Base-by-base conservation (phyloP, 2,329 filamentous ascomycete genomes). In the Talaromyces sp. region DNA sequence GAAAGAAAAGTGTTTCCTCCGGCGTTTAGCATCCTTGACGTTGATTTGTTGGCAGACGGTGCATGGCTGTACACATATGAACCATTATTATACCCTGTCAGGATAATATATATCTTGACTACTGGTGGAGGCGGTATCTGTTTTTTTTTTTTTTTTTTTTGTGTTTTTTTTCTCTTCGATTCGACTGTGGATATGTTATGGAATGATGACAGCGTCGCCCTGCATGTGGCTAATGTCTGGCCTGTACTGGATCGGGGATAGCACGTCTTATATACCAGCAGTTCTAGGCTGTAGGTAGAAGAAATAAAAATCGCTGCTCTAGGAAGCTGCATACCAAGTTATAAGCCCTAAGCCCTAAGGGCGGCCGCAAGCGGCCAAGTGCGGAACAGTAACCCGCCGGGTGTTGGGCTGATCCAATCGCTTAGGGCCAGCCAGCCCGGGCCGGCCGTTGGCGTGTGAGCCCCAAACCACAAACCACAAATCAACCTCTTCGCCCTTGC, bases 381-480 rank as follows among this genome's bases (percentile, higher is more conserved):
- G 56, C 60, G 56, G 56, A 62, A 62, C 39, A 30, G 56, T 33
- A 62, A 49, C 51, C 60, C 59, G 59, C 59, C 15, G 55, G 58
- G 55, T 58, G 55, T 33, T 58, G 58, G 60, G 60, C 60, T 62
- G 22, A 32, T 42, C 55, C 55, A 55, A 62, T 63, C 61, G 61
- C 61, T 63, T 62, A 62, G 60, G 44, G 33, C n/a, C n/a, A 30
- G 30, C 52, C n/a, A 27, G 52, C 52, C 52, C 25, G n/a, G 54
- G 32, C 54, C 36, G n/a, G 54, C 15, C 53, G 19, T 10, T 30
- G 49, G 30, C 36, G 53, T 33, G 55, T 51, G 56, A 55, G 57
- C 44, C 51, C 57, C 59, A 51, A 64, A 60, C 53, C 56, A 57
- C 61, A 62, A 62, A 66, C 62, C 66, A 63, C 68, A 62, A 59